Conservation (phyloP, 2,329 filamentous ascomycete genomes). For the Lachnellula willkommii region DNA sequence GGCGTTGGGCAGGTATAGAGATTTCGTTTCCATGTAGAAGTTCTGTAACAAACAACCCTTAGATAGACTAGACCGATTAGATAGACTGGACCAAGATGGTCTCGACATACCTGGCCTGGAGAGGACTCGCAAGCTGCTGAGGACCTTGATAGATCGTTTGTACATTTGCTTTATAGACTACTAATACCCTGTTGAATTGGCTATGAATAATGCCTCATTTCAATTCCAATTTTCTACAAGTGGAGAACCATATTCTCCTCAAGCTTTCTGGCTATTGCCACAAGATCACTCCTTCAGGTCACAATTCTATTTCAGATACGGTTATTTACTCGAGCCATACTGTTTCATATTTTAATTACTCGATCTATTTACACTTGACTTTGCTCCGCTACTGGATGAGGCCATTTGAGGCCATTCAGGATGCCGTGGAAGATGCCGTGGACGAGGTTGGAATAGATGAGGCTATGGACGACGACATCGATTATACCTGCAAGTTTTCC, state of each 20-base stretch:
- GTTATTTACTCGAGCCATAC: too few relatives aligned
- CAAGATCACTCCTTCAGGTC: not conserved
- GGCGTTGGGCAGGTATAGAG: constrained; percentile 31
- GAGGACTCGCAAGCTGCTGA: not conserved
- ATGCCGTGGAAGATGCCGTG: not conserved
- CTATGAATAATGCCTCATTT: too few relatives aligned
- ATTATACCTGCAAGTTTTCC: not conserved
- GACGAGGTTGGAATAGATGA: not conserved
- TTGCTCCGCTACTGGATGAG: not conserved
- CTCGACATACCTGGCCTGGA: not conserved
- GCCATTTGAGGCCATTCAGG: not conserved
- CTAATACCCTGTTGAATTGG: not conserved
- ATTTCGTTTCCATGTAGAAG: constrained; percentile 21
- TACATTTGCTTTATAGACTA: not conserved
- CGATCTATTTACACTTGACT: too few relatives aligned
- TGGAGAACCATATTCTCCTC: too few relatives aligned
- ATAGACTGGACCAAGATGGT: not conserved
- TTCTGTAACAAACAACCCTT: not conserved
- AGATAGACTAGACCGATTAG: not conserved
- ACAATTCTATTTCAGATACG: not conserved
- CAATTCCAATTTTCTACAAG: too few relatives aligned
- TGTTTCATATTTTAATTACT: not conserved
- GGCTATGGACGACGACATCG: not conserved
- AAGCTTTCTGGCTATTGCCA: too few relatives aligned
- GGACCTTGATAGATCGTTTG: not conserved